Percentiles rank a stretch among this genome's conserved stretches.
Conservation (phyloP, 202 grass and related monocot species). For the Setaria italica region DNA sequence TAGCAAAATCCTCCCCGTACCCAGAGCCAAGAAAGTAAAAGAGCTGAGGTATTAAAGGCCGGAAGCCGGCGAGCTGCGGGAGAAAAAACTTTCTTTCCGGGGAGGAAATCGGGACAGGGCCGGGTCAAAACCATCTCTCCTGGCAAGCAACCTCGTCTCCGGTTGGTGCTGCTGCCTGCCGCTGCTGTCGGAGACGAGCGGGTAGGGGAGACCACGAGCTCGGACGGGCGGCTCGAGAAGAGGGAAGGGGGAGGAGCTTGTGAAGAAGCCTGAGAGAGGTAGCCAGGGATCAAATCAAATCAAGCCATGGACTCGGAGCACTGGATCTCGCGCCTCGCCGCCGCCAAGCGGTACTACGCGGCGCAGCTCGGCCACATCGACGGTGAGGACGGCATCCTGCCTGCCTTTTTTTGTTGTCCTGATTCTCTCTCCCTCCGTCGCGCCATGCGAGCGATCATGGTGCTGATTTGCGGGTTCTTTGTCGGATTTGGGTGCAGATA, state of each 20-base stretch:
- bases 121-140: neutral
- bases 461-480: constrained; percentile 41
- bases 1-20: neutral
- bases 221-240: neutral
- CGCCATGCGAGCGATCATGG: neutral
- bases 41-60: neutral
- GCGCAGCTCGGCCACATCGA: constrained; percentile 65
- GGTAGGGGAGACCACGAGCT: neutral
- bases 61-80: constrained; percentile 1
- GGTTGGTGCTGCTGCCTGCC: neutral
- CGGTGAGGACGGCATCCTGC: constrained; percentile 27
- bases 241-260: neutral
- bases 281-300: neutral
- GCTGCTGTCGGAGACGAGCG: constrained; percentile 12
- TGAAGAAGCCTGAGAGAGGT: neutral
- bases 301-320: constrained; percentile 88
- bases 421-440: neutral
- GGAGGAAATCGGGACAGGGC: neutral
- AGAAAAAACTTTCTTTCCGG: neutral
- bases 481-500: constrained; percentile 1
- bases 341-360: constrained; percentile 91
- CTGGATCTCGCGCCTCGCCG: constrained; percentile 98
- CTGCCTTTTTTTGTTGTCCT: neutral
- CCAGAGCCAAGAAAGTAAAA: neutral
- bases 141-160: neutral